Conservation (phyloP, 306 rosid genomes). For the Vachellia pachyceras region DNA sequence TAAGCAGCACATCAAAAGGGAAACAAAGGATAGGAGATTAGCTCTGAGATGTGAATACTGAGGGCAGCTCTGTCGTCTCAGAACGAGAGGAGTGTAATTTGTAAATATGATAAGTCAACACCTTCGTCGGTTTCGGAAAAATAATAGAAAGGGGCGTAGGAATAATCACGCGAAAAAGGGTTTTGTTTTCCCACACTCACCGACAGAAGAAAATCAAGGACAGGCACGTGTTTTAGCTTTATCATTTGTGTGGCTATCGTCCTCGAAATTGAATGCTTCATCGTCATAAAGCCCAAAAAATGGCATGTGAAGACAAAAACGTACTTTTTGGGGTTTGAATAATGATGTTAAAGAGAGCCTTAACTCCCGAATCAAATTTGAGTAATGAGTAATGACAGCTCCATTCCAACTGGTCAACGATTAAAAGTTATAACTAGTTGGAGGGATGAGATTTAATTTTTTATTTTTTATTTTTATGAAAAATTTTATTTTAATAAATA, state of each 20-base stretch:
- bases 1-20: neutral
- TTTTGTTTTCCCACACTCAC: neutral
- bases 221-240: neutral
- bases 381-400: neutral
- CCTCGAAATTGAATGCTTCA: neutral
- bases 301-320: conserved; percentile 42
- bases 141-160: neutral
- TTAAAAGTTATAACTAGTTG: no score
- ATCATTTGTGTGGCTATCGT: neutral
- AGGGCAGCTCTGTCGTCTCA: neutral
- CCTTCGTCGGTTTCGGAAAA: neutral
- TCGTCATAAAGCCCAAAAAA: neutral
- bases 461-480: no score
- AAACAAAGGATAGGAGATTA: neutral
- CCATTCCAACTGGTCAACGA: no score
- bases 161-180: neutral
- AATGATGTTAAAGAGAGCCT: conserved; percentile 15
- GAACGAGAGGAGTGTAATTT: neutral
- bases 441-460: no score
- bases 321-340: conserved; percentile 33
- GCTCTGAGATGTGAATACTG: neutral
- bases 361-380: neutral
- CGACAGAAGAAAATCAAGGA: neutral
- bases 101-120: conserved; percentile 28
- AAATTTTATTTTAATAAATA: no score